Evolutionary conservation across 495 filamentous ascomycete genomes (phyloP), one percentile per base, ranked within the genome.

Genomic region (Penicillium mononematosum): DNA sequence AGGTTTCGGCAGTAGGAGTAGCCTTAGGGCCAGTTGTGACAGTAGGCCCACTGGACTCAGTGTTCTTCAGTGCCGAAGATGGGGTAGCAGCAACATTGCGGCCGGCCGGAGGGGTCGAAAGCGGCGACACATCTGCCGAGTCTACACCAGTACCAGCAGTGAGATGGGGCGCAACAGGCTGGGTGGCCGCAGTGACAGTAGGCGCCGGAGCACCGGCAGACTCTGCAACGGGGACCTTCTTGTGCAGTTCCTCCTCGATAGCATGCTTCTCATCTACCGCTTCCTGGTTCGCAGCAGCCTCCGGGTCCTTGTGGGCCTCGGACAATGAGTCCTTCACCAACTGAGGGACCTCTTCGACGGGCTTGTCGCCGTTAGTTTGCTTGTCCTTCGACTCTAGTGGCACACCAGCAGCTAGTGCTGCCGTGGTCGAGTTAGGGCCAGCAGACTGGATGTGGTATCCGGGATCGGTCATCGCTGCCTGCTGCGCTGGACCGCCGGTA

Each of bases 201-300:
- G 83, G 82, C n/a, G 81, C 81, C 14, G 81, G 76, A 38, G 78
- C 65, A n/a, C 82, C 82, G 10, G 66, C 64, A 7, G 78, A 72
- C 42, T 81, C 74, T 20, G 76, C 72, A 1, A 76, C 65, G 34
- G 74, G 68, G 11, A 85, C 76, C 51, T 81, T 80, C 53, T 80
- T 73, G 47, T 85, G 73, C 2, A 91, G 73, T 70, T 92, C 85
- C 20, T 82, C 63, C 73, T 93, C 91, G 32, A 90, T 76, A 17
- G 81, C 85, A 68, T 83, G 84, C 83, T 96, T 96, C 68, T 92
- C 88, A 54, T 83, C 81, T 9, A 94, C 88, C 4, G 83, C 84
- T 42, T 80, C 79, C 16, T 81, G 73, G 69, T 85, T 84, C 25
- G 81, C 84, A 22, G 87, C 83, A 17, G 89, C 90, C 70, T 95